Base-by-base conservation (phyloP, 2,329 filamentous ascomycete genomes). In the Bipolaris cookei region DNA sequence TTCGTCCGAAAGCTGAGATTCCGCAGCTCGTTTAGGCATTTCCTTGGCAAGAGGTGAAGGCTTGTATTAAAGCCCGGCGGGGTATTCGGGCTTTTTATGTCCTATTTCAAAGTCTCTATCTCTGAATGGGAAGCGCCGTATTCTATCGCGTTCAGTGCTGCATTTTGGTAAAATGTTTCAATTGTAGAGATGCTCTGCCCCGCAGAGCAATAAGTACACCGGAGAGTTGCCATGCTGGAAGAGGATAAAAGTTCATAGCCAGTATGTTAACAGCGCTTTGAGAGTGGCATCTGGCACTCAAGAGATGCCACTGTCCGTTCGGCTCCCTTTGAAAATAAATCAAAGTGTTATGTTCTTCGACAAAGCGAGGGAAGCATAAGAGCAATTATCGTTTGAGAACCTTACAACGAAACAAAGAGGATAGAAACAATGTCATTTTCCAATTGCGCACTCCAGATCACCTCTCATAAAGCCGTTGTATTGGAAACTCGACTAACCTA, bases 21-120 rank as follows among this genome's bases (percentile, higher is more conserved):
- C 30, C 14, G 63, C 51, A 34, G 23, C 16, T 10, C 44, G 62
- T 35, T 62, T 64, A 10, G 43, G 32, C 60, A 63, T 65, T 0
- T 13, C 39, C 14, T 10, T 2, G 2, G n/a, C 11, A 4, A 5
- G 1, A 8, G 1, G 8, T 2, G 6, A 13, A 14, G 1, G 28
- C 28, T 5, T 41, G 11, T 42, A 2, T n/a, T 25, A 6, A 10
- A 8, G 8, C 8, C 4, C 6, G 38, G 16, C 10, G 25, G 14
- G 6, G 37, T 20, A 16, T 20, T 18, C 4, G n/a, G 10, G 3
- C 6, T 8, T 38, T 18, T 38, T 18, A 2, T 30, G 7, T 30
- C 28, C 3, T 30, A 10, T 8, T 2, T 30, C 7, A 7, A 6
- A 2, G n/a, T 8, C 14, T 45, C 28, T 20, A 6, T 45, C 8